Base-by-base conservation (phyloP, 345 rosid genomes). In the Sonneratia caseolaris region DNA sequence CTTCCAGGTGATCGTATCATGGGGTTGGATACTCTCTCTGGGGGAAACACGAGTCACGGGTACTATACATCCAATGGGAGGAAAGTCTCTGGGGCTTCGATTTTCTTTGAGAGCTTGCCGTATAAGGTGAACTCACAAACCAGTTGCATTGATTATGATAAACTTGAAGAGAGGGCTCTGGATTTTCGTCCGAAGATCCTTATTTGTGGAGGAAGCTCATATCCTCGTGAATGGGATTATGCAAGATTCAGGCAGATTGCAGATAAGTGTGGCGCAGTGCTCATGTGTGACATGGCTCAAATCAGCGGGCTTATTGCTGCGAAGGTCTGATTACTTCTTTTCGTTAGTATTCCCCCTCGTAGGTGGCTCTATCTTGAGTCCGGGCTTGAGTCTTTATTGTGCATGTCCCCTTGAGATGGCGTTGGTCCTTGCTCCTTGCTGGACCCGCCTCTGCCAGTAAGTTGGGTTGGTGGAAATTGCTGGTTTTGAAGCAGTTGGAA, bases 201-300 rank as follows among this genome's bases (percentile, higher is more conserved):
- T 70, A 92, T 92, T 76, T 88, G 93, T 77, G 97, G 97, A 27
- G 97, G 97, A 67, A 91, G 97, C 74, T 88, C 97, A 0, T 91
- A 89, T 71, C 96, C 96, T 0, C 86, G 97, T 66, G 96, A 90
- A 47, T 90, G 88, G 91, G 91, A 88, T 47, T 85, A 87, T 70
- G 84, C 88, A 59, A 84, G 92, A 87, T 86, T 92, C 83, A 88
- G 88, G 80, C 87, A 77, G 79, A 81, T 87, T 82, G 96, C 92
- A 0, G 96, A 92, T 71, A 88, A 81, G 78, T 86, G 89, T 70
- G 92, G 96, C 12, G 87, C 94, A 43, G 87, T 86, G 47, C 68
- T 88, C 68, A 68, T 90, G 82, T 88, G 91, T 79, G 92, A 88
- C 74, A 90, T 92, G 96, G 94, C 94, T 22, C 94, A 92, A 65